Percentiles rank a stretch among this genome's conserved stretches.
These are phyloP conservation scores for Mrakia hoshinonis DNA, from an alignment of 768 basidiomycete genomes.

Conservation along the genomic window DNA sequence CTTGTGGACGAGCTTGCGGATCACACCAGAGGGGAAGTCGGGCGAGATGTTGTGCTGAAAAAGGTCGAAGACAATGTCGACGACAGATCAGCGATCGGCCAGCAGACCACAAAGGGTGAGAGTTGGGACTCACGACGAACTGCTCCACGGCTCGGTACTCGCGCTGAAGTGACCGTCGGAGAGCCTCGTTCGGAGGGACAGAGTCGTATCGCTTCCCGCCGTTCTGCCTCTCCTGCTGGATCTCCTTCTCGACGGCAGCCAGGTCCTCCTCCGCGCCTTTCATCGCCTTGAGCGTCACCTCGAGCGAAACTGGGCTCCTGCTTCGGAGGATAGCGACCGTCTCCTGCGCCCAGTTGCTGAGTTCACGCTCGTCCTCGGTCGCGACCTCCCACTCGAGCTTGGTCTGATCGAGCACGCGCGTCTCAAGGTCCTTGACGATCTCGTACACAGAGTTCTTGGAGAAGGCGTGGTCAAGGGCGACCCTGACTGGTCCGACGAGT, in stretches of 20 bases:
- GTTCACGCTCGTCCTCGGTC: conserved; percentile 42
- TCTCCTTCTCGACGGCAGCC: conserved; percentile 69
- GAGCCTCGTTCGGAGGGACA: conserved; percentile 84
- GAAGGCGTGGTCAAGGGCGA: conserved; percentile 77
- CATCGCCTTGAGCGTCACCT: conserved; percentile 74
- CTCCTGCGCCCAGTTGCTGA: conserved; percentile 64
- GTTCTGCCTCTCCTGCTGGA: conserved; percentile 84
- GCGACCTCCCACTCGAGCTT: conserved; percentile 25
- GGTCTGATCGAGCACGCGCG: conserved; percentile 39
- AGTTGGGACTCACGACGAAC: conserved; percentile 19
- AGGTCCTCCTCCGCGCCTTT: conserved; percentile 71
- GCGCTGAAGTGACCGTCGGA: conserved; percentile 17
- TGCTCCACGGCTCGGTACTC: conserved; percentile 27
- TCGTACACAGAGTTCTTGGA: conserved; percentile 58
- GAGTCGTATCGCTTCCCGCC: conserved; percentile 98
- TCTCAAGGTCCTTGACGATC: conserved; percentile 54
- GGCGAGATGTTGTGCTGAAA: conserved; percentile 61
- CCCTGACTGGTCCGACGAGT: conserved; percentile 53
- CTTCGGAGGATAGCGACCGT: conserved; percentile 56
- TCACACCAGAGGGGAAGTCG: conserved; percentile 78
- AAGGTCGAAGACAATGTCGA: background rate
- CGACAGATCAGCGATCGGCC: background rate
- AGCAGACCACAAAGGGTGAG: background rate
- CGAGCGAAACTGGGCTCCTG: conserved; percentile 85
- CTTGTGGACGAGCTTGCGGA: conserved; percentile 54